Evolutionary conservation across 768 basidiomycete genomes (phyloP).

Genomic region (Lactarius evosmus): DNA sequence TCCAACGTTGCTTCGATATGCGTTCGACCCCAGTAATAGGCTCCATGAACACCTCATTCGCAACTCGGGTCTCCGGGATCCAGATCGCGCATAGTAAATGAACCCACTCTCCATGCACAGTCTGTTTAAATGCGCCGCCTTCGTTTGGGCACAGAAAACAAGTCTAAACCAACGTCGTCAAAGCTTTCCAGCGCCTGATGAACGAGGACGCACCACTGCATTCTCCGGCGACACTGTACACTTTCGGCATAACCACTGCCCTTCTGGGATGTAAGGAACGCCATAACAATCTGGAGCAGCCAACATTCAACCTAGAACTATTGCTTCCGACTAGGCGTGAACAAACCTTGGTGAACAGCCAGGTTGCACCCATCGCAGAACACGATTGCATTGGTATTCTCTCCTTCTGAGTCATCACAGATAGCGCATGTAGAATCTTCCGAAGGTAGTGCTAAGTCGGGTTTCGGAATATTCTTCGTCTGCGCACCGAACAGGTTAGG

Average conservation of each 20-base stretch:
- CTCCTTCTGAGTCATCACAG: constrained; percentile 97
- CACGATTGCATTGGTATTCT: constrained; percentile 98
- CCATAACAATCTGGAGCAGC: constrained; percentile 84
- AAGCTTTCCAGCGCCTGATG: background rate
- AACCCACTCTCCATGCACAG: constrained; percentile 87
- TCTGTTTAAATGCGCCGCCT: constrained; percentile 98
- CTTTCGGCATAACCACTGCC: constrained; percentile 98
- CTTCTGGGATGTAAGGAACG: constrained; percentile 98
- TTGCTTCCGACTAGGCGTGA: background rate
- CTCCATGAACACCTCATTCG: constrained; percentile 97
- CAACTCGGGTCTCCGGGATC: constrained; percentile 91
- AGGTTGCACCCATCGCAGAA: constrained; percentile 99
- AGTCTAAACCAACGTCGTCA: constrained; percentile 50
- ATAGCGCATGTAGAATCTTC: constrained; percentile 97
- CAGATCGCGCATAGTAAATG: constrained; percentile 96
- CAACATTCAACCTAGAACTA: background rate
- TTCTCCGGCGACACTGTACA: constrained; percentile 97
- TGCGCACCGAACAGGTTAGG: constrained; percentile 33
- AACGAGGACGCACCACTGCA: constrained; percentile 67
- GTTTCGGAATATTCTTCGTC: constrained; percentile 93
- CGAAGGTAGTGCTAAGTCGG: constrained; percentile 79
- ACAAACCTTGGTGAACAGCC: constrained; percentile 95
- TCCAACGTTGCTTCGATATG: constrained; percentile 91
- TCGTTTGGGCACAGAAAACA: constrained; percentile 97
- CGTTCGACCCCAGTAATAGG: constrained; percentile 87